A percentile compares a stretch with the other conserved stretches of the same genome.
Conservation (phyloP, 371 early-diverging fungal genomes). For the Mucor lusitanicus region DNA sequence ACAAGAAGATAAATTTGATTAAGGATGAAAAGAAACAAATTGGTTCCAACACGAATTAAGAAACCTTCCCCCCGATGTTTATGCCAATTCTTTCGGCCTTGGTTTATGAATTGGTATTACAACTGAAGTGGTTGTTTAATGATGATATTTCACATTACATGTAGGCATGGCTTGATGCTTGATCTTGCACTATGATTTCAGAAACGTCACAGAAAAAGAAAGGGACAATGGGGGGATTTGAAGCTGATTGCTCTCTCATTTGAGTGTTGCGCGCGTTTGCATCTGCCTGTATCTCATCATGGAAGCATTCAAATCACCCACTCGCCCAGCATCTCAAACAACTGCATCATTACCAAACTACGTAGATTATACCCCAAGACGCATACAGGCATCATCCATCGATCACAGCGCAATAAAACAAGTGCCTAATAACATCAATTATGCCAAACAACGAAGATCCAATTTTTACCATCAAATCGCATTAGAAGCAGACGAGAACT, state of each 20-base stretch:
- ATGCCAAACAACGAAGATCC: constrained; percentile 29
- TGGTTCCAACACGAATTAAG: neutral
- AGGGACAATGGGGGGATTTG: neutral
- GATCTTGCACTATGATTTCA: neutral
- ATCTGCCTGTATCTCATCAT: neutral
- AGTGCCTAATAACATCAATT: constrained; percentile 13
- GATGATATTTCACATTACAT: neutral
- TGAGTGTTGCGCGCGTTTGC: neutral
- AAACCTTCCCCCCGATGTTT: neutral
- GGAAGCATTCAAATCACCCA: constrained; percentile 2
- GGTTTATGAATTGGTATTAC: neutral
- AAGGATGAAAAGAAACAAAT: neutral
- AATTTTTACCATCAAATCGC: constrained; percentile 38
- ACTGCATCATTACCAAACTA: constrained; percentile 13
- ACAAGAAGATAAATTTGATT: neutral
- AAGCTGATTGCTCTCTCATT: too few relatives aligned
- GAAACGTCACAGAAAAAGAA: neutral
- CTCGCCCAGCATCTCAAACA: neutral
- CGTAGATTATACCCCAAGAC: constrained; percentile 51
- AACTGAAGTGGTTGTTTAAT: neutral
- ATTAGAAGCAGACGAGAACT: constrained; percentile 1
- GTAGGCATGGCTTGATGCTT: neutral
- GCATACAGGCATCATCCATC: neutral
- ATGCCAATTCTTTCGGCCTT: neutral
- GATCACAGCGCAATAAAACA: neutral